Percentiles rank a stretch among this genome's conserved stretches.
These are phyloP conservation scores for Rhinocladiella similis DNA, from an alignment of 2,329 filamentous ascomycete genomes.

Conservation along the genomic window DNA sequence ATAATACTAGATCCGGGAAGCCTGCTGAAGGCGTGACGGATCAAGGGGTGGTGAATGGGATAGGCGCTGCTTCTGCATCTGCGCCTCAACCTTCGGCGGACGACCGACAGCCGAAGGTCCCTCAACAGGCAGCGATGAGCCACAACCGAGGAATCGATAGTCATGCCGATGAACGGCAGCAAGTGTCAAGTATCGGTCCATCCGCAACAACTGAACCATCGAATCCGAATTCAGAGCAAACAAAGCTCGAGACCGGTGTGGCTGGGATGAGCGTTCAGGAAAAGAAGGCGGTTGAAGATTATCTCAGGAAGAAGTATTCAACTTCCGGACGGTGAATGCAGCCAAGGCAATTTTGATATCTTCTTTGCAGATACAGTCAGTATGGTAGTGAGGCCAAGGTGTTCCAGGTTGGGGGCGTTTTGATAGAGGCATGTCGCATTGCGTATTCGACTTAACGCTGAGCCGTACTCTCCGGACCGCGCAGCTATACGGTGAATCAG, in stretches of 20 bases:
- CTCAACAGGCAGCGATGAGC: too few relatives aligned
- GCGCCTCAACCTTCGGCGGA: neutral
- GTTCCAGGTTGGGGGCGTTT: too few relatives aligned
- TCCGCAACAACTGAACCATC: neutral
- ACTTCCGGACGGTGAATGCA: neutral
- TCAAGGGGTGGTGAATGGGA: too few relatives aligned
- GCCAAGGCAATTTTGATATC: neutral
- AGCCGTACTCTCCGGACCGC: too few relatives aligned
- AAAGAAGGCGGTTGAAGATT: constrained; percentile 13
- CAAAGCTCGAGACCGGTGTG: neutral
- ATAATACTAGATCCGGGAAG: constrained; percentile 10
- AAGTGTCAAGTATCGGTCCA: neutral
- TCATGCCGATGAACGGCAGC: neutral
- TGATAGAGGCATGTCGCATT: too few relatives aligned
- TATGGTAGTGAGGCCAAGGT: too few relatives aligned
- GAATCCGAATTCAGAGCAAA: too few relatives aligned
- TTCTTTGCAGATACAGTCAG: neutral
- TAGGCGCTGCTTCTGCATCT: neutral
- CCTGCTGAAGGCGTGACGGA: neutral
- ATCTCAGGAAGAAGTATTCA: constrained; percentile 11
- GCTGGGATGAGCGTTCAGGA: constrained; percentile 6
- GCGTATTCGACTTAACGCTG: too few relatives aligned
- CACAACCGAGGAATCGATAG: too few relatives aligned
- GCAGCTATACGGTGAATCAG: too few relatives aligned
- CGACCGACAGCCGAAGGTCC: too few relatives aligned